Evolutionary conservation across 192 early-diverging fungal genomes (phyloP), one percentile per base, ranked within the genome.

Genomic region (Polychytrium aggregatum): DNA sequence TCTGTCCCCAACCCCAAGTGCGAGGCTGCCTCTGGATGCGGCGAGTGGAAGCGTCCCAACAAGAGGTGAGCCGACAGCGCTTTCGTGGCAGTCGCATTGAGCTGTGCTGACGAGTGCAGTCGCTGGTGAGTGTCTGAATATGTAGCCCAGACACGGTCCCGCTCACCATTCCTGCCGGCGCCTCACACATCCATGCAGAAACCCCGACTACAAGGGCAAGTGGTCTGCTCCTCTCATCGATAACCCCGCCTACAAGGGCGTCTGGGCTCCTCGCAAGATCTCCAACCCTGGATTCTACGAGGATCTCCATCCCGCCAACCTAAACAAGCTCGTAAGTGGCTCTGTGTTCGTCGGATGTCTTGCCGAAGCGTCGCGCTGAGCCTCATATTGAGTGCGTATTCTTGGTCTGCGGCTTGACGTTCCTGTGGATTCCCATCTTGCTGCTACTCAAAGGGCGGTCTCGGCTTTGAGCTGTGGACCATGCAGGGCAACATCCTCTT

Each of bases 381-480:
- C 38, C 39, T 1, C 50, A 5, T 31, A 20, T n/a, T n/a, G n/a
- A n/a, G n/a, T n/a, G n/a, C n/a, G n/a, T n/a, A n/a, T n/a, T n/a
- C n/a, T n/a, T n/a, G 2, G 33, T 37, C 28, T 42, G 42, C 26
- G 18, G 29, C 21, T 47, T 35, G 41, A 52, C 18, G 36, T 27
- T 13, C 35, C 33, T 18, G 9, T 55, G 24, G 37, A 13, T 49
- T 28, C 17, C 0, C 30, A n/a, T n/a, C n/a, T n/a, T n/a, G n/a
- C n/a, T n/a, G n/a, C n/a, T n/a, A n/a, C n/a, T n/a, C n/a, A n/a
- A n/a, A 67, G 65, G 74, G 74, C 55, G 87, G 81, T 27, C 68
- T 90, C 51, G 91, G 91, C 9, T 90, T 92, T 52, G 91, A 94
- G 65, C 65, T 94, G 50, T 94, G 89, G 89, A 88, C 85, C 37